phyloP scores from a whole-genome alignment of 176 grass and related monocot genomes.

The Miscanthus lutarioriparius region DNA sequence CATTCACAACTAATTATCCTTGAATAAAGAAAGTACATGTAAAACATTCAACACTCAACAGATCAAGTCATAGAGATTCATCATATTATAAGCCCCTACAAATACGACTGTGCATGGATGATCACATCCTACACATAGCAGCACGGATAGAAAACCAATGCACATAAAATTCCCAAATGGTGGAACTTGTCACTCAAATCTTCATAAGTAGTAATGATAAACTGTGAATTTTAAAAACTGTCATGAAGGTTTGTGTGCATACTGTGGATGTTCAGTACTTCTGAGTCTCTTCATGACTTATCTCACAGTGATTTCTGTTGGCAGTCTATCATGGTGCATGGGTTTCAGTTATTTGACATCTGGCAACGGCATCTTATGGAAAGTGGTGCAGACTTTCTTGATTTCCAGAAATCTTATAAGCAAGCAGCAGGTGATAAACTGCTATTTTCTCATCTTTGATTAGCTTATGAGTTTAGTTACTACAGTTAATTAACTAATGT shows the following conservation, averaged over 20 bases:
- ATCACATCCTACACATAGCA: not conserved
- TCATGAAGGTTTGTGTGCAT: slow-evolving; percentile 9
- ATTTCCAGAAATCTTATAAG: slow-evolving; percentile 76
- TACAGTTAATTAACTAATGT: slow-evolving; percentile 24
- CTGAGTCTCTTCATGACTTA: slow-evolving; percentile 31
- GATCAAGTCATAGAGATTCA: not conserved
- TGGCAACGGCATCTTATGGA: slow-evolving; percentile 78
- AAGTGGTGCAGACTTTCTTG: slow-evolving; percentile 57
- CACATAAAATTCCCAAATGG: not conserved
- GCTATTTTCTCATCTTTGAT: not conserved
- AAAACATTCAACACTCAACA: not conserved
- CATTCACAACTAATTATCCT: not conserved
- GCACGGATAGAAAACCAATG: not conserved
- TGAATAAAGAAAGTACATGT: not conserved
- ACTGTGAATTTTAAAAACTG: not conserved
- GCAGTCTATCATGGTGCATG: slow-evolving; percentile 97
- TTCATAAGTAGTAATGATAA: not conserved
- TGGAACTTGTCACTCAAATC: not conserved
- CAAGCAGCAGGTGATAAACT: slow-evolving; percentile 71
- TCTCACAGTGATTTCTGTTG: slow-evolving; percentile 38
- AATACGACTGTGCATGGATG: not conserved
- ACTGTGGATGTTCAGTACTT: not conserved
- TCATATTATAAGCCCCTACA: not conserved
- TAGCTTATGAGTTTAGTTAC: not conserved
- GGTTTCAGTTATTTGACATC: slow-evolving; percentile 96